These are phyloP conservation scores for Friedmanniomyces endolithicus DNA, from an alignment of 495 filamentous ascomycete genomes.

Conservation along the genomic window DNA sequence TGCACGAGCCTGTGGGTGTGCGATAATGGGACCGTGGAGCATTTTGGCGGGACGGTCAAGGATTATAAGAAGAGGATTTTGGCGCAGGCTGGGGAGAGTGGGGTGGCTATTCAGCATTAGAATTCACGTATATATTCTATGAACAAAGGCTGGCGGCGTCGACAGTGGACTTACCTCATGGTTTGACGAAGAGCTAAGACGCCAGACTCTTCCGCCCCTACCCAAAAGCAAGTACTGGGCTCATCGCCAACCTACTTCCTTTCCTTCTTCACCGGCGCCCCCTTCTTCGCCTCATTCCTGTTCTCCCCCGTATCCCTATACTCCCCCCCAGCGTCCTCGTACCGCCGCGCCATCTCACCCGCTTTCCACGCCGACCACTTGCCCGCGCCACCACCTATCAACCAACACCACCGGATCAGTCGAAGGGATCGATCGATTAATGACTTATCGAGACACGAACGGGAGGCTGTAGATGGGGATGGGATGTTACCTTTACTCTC, in stretches of 20 bases:
- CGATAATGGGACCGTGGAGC: conserved; percentile 87
- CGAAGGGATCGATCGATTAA: no score
- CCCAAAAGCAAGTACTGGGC: no score
- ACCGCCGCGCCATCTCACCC: conserved; percentile 14
- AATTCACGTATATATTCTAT: not conserved
- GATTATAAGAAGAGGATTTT: conserved; percentile 95
- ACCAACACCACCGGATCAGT: no score
- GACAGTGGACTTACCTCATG: no score
- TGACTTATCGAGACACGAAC: no score
- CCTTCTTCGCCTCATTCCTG: conserved; percentile 20
- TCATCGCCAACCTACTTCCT: not conserved
- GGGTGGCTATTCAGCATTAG: conserved; percentile 45
- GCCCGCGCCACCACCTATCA: conserved; percentile 10
- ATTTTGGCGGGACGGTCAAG: conserved; percentile 89
- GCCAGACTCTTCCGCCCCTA: no score
- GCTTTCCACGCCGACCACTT: conserved; percentile 19
- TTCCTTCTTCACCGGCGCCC: conserved; percentile 14
- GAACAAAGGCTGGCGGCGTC: no score
- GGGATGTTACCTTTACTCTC: conserved; percentile 13
- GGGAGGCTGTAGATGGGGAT: not conserved
- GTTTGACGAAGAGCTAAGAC: no score
- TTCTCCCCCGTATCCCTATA: conserved; percentile 19
- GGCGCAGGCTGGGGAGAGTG: conserved; percentile 75
- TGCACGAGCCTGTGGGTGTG: conserved; percentile 95
- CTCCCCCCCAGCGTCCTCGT: conserved; percentile 13